phyloP scores from a whole-genome alignment of 1,284 basidiomycete genomes.

The Dichomitus squalens region DNA sequence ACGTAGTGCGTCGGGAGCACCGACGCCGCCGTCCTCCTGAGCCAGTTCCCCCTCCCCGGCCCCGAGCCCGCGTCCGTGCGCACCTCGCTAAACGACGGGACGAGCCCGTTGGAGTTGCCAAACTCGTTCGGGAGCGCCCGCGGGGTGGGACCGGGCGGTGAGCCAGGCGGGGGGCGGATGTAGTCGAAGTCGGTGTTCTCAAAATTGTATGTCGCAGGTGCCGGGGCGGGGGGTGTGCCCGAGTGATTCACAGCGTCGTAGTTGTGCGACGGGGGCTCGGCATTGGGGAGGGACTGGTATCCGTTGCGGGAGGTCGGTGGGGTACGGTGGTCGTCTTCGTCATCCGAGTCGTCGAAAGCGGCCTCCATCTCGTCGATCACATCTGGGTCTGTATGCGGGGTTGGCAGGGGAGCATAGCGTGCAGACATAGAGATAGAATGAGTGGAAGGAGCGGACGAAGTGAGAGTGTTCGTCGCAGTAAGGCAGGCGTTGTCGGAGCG shows the following conservation, averaged over 20 bases:
- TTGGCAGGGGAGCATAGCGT: constrained; percentile 73
- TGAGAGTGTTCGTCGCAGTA: constrained; percentile 5
- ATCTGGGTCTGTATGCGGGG: constrained; percentile 52
- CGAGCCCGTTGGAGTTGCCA: constrained; percentile 82
- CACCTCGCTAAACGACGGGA: constrained; percentile 54
- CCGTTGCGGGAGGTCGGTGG: constrained; percentile 55
- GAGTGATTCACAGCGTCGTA: not conserved
- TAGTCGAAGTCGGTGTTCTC: constrained; percentile 77
- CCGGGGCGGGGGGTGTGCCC: constrained; percentile 15
- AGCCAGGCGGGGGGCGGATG: constrained; percentile 79
- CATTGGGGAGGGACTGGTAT: constrained; percentile 47
- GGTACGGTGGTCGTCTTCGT: constrained; percentile 53
- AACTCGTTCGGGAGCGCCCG: constrained; percentile 67
- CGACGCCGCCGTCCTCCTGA: constrained; percentile 55
- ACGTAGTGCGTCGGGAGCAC: constrained; percentile 56
- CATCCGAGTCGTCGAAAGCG: constrained; percentile 75
- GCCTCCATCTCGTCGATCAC: constrained; percentile 71
- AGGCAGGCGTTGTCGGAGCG: not conserved
- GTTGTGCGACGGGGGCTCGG: constrained; percentile 42
- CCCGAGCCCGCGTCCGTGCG: constrained; percentile 33
- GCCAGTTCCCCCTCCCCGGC: constrained; percentile 47
- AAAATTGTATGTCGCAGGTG: constrained; percentile 75
- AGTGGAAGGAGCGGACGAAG: constrained; percentile 5
- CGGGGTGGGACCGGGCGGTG: constrained; percentile 72
- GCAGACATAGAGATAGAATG: constrained; percentile 50